Percentiles rank a stretch among this genome's conserved stretches.
phyloP scores from a whole-genome alignment of 1,284 basidiomycete genomes.

The Puccinia polysora region DNA sequence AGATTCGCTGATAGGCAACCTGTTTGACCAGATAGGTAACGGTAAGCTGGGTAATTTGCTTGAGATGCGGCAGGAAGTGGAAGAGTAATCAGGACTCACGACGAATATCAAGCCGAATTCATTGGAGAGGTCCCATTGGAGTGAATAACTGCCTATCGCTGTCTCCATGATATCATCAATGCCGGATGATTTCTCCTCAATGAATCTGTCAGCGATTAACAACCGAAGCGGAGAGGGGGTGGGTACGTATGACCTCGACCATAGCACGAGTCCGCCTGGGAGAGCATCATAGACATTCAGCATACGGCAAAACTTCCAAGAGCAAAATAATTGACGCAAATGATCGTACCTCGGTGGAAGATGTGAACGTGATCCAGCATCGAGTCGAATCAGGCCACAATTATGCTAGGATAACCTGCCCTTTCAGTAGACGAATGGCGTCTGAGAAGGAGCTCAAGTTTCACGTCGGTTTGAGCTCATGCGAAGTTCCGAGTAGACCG shows the following conservation, averaged over 20 bases:
- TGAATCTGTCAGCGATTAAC: conserved; percentile 80
- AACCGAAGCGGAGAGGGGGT: conserved; percentile 76
- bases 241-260: conserved; percentile 59
- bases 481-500: too few relatives aligned
- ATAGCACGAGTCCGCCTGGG: conserved; percentile 80
- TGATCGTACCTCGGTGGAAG: conserved; percentile 27
- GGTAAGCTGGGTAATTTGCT: conserved; percentile 5
- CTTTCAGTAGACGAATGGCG: neutral
- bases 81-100: conserved; percentile 57
- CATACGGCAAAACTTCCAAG: neutral
- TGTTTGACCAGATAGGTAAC: neutral
- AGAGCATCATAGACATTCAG: neutral
- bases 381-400: too few relatives aligned
- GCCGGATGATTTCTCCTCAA: conserved; percentile 65
- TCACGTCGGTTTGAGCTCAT: too few relatives aligned
- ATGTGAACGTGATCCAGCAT: conserved; percentile 37
- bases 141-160: conserved; percentile 84
- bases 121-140: conserved; percentile 88
- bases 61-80: neutral
- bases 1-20: conserved; percentile 87
- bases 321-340: neutral
- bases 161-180: conserved; percentile 55
- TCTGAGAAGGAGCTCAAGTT: too few relatives aligned
- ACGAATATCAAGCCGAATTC: conserved; percentile 91
- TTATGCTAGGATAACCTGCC: neutral